Evolutionary conservation across 257 asterid genomes (phyloP), one percentile per base, ranked within the genome.

Genomic region (Gardenia jasminoides): DNA sequence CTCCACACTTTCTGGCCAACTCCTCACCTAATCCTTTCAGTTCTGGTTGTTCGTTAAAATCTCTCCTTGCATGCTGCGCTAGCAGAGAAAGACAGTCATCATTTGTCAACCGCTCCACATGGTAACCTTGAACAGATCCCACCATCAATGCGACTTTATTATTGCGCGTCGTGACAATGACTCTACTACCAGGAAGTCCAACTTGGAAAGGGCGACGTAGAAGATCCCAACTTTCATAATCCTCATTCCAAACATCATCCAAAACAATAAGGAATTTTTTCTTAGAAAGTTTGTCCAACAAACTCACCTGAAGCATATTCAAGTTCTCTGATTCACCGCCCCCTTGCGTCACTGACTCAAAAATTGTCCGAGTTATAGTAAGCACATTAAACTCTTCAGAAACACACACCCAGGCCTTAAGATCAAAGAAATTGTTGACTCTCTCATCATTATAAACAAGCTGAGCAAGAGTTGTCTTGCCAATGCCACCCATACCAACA

Each of bases 401-500:
- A 74, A 83, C 81, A 75, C 78, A 65, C 39, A 80, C 82, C 80
- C 79, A 77, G 24, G 77, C 79, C 66, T 47, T 78, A 20, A 74
- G 80, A 43, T 64, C 73, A 67, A 82, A 82, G 73, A 67, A 52
- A 54, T 33, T 67, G 52, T 82, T 58, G 33, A 74, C 79, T 2
- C 62, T 33, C 33, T 10, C 52, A 82, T 79, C 83, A 68, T 82
- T 82, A 56, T 82, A 82, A 24, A 75, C 85, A 67, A 82, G 77
- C 71, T 78, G 82, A 74, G 80, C 80, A 74, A 82, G 82, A 43
- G 85, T 82, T 10, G 85, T 82, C 67, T 82, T 82, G n/a, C 82
- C 85, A 73, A 82, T 59, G 22, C 79, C 82, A 46, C 90, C 91
- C 93, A 90, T 88, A 75, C 94, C 97, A 84, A 90, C 88, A 70